Percentiles rank a stretch among this genome's conserved stretches.
phyloP scores from a whole-genome alignment of 2,329 filamentous ascomycete genomes.

The Fusarium mangiferae region DNA sequence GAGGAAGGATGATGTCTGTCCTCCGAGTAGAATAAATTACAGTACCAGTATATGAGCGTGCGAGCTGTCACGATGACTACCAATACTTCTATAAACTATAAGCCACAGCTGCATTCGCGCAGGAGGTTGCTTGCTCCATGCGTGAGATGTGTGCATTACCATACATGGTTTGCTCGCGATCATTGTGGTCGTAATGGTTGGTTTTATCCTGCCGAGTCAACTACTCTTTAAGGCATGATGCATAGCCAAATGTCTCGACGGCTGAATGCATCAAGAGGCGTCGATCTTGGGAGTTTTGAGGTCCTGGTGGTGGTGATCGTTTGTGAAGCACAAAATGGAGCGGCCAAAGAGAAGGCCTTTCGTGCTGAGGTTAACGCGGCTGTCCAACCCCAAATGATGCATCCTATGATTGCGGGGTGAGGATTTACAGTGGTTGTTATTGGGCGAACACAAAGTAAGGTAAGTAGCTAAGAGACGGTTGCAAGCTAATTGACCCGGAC shows the following conservation, averaged over 20 bases:
- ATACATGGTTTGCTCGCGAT: neutral
- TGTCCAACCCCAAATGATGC: conserved; percentile 23
- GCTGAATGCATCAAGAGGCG: conserved; percentile 26
- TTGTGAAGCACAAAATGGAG: conserved; percentile 10
- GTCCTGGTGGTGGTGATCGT: conserved; percentile 10
- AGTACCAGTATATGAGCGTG: conserved; percentile 30
- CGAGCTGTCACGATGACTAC: conserved; percentile 27
- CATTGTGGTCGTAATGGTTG: conserved; percentile 28
- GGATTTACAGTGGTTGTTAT: conserved; percentile 21
- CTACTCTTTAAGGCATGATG: conserved; percentile 21
- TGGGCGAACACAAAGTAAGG: conserved; percentile 18
- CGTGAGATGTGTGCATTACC: conserved; percentile 8
- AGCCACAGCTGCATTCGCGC: conserved; percentile 8
- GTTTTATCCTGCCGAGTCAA: conserved; percentile 13
- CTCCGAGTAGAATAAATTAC: conserved; percentile 44
- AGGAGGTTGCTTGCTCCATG: conserved; percentile 7
- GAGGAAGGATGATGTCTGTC: conserved; percentile 43
- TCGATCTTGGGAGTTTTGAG: conserved; percentile 28
- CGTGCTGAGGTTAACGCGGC: conserved; percentile 33
- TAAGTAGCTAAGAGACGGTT: neutral
- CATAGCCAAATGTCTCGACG: conserved; percentile 7
- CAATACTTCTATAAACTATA: conserved; percentile 13
- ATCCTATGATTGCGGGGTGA: conserved; percentile 31
- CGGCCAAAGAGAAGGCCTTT: neutral
- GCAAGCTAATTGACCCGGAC: conserved; percentile 27